These are phyloP conservation scores for Pichia gijzeniarum DNA, from an alignment of 805 yeast genomes.

Conservation along the genomic window DNA sequence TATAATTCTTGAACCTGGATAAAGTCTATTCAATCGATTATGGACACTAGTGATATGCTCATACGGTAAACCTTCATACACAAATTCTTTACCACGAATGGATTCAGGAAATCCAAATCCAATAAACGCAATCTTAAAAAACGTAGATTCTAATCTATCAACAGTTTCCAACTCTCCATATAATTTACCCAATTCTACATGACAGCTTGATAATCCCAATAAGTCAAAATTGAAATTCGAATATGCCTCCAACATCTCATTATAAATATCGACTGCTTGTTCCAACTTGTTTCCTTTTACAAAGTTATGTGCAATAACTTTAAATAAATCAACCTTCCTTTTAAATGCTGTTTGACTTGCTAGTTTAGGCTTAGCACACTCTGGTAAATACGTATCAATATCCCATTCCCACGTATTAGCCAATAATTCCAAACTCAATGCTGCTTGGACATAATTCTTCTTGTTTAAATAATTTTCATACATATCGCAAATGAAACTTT, in stretches of 20 bases:
- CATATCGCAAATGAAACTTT: slow-evolving; percentile 71
- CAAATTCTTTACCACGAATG: slow-evolving; percentile 67
- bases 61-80: slow-evolving; percentile 81
- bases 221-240: slow-evolving; percentile 69
- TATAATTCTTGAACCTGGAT: slow-evolving; percentile 76
- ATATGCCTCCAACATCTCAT: slow-evolving; percentile 71
- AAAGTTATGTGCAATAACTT: slow-evolving; percentile 64
- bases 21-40: slow-evolving; percentile 62
- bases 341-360: slow-evolving; percentile 80
- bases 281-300: slow-evolving; percentile 68
- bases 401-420: slow-evolving; percentile 77
- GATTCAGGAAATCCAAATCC: slow-evolving; percentile 83
- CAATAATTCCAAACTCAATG: slow-evolving; percentile 67
- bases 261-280: slow-evolving; percentile 72
- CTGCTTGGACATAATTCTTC: slow-evolving; percentile 73
- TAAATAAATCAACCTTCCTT: slow-evolving; percentile 67
- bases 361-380: slow-evolving; percentile 57
- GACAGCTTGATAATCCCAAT: slow-evolving; percentile 65
- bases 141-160: slow-evolving; percentile 71
- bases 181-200: slow-evolving; percentile 59
- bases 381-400: slow-evolving; percentile 47
- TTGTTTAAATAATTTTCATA: slow-evolving; percentile 56
- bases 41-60: slow-evolving; percentile 83
- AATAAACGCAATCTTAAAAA: slow-evolving; percentile 70
- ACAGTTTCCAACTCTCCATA: slow-evolving; percentile 60